These are phyloP conservation scores for Camellia lanceoleosa DNA, from an alignment of 148 eudicot genomes.

Conservation along the genomic window DNA sequence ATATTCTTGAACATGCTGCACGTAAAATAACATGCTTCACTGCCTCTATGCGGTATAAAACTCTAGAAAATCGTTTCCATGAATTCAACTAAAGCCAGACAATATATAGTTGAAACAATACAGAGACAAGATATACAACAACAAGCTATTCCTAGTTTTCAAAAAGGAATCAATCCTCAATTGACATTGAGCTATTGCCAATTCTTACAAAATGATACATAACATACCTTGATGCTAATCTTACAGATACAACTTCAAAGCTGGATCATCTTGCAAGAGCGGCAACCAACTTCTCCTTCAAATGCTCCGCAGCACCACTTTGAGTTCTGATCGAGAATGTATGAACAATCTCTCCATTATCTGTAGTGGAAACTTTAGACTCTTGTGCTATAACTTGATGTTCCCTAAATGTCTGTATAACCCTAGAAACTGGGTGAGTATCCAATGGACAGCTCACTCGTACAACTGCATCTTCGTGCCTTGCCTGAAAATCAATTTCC, in stretches of 20 bases:
- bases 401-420: slow-evolving; percentile 60
- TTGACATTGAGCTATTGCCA: not conserved
- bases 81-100: too few relatives aligned
- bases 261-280: slow-evolving; percentile 52
- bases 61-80: not conserved
- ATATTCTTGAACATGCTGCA: too few relatives aligned
- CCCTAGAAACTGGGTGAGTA: slow-evolving; percentile 69
- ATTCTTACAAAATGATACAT: not conserved
- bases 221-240: not conserved
- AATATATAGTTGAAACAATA: not conserved
- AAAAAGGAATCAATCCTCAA: too few relatives aligned
- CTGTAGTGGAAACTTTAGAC: slow-evolving; percentile 48
- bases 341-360: slow-evolving; percentile 69
- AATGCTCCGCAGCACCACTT: slow-evolving; percentile 49
- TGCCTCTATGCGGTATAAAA: too few relatives aligned
- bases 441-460: slow-evolving; percentile 72
- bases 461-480: slow-evolving; percentile 69
- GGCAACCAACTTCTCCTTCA: slow-evolving; percentile 63
- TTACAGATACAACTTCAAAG: not conserved
- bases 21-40: too few relatives aligned
- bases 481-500: slow-evolving; percentile 64
- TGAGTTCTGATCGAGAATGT: slow-evolving; percentile 65
- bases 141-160: too few relatives aligned
- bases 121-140: not conserved
- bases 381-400: slow-evolving; percentile 59